Evolutionary conservation across 1,284 basidiomycete genomes (phyloP), one percentile per base, ranked within the genome.

Genomic region (Hymenochaete sp.): DNA sequence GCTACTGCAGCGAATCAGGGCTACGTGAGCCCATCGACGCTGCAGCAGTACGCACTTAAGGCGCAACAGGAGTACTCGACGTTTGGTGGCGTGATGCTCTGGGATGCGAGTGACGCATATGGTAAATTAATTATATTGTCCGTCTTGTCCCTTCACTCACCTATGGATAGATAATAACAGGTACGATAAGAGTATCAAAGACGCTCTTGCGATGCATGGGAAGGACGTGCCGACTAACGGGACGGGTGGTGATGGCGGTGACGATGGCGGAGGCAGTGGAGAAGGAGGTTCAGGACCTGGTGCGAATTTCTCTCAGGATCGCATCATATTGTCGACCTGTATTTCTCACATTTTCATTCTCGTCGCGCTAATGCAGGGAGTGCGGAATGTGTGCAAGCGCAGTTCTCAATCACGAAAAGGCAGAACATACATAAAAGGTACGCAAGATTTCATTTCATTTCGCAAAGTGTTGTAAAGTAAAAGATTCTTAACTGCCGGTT

Each of bases 1-100:
- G 42, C 45, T 3, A 52, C 50, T 4, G 53, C 54, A n/a, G 55
- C 56, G 10, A 49, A 50, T 3, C 43, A 49, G 10, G 56, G 56
- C 3, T 55, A 52, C 42, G 53, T 53, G 18, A 25, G 37, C 14
- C 40, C 48, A n/a, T 44, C 24, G 16, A 36, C 35, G 14, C 42
- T 58, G 14, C 40, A 48, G 19, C 14, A 45, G 26, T 52, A 51
- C 32, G 45, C 49, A 11, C 36, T 50, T 21, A 46, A 37, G n/a
- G 47, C 42, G 21, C 52, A 51, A 21, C 47, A 35, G 22, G 47
- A 48, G 19, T 55, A 52, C 36, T 39, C 44, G 14, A 51, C 44
- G 16, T 52, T 52, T 27, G 52, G 49, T 4, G 50, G 51, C 2
- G 50, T 53, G 8, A 52, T 52, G 50, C 19, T 51, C 2, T 47